Evolutionary conservation across 352 stramenopile genomes (phyloP).

Genomic region (Pythium biforme): DNA sequence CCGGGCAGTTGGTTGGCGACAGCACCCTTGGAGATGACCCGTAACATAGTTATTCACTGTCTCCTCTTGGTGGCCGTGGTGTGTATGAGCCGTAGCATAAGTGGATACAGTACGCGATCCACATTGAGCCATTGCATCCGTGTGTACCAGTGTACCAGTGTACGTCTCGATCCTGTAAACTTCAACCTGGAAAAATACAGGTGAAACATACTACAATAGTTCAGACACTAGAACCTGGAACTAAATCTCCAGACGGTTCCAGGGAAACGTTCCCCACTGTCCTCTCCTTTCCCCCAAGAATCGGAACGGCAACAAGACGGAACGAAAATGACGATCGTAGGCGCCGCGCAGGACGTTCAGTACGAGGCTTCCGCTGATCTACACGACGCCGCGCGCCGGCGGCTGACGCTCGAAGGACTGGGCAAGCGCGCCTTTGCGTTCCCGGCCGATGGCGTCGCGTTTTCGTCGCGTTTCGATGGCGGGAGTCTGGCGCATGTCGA

Average conservation of each 20-base stretch:
- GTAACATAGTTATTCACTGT: too few species aligned
- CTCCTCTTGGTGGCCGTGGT: too few species aligned
- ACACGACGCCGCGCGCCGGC: background rate
- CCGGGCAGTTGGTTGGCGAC: too few species aligned
- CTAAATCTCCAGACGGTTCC: background rate
- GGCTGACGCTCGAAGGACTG: slow-evolving; percentile 21
- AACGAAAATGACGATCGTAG: background rate
- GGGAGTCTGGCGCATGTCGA: slow-evolving; percentile 32
- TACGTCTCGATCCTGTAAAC: background rate
- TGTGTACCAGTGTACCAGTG: too few species aligned
- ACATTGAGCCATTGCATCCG: too few species aligned
- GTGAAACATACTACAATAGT: background rate
- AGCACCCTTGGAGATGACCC: too few species aligned
- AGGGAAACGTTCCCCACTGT: background rate
- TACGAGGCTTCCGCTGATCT: background rate
- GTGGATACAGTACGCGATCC: too few species aligned
- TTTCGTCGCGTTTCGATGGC: slow-evolving; percentile 41
- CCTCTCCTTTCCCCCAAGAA: background rate
- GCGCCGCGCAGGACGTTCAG: background rate
- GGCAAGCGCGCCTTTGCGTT: slow-evolving; percentile 40
- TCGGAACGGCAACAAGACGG: background rate
- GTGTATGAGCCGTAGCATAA: too few species aligned
- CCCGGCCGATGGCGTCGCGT: slow-evolving; percentile 28
- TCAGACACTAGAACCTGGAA: slow-evolving; percentile 2
- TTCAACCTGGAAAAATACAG: slow-evolving; percentile 1